A percentile compares a stretch with the other conserved stretches of the same genome.
Conservation (phyloP, 1,139 yeast species). For the Spathaspora jeffriesii region DNA sequence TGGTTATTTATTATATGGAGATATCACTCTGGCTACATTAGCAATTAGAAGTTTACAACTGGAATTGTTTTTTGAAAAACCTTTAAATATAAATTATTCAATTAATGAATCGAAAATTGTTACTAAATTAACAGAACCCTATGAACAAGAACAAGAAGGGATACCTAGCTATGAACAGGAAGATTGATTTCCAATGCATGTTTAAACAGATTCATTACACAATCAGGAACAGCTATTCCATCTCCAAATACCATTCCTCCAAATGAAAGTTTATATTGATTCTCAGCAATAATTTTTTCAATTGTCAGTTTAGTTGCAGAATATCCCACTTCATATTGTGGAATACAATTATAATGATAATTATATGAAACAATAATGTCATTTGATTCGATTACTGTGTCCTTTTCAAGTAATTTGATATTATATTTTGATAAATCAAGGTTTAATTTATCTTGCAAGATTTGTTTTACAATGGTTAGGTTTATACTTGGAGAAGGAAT, state of each 20-base stretch:
- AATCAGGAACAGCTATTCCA: slow-evolving; percentile 91
- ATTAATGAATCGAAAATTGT: slow-evolving; percentile 31
- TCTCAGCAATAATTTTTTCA: slow-evolving; percentile 26
- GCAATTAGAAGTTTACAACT: slow-evolving; percentile 56
- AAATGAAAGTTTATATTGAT: slow-evolving; percentile 46
- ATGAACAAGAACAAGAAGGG: slow-evolving; percentile 7
- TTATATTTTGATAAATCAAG: slow-evolving; percentile 38
- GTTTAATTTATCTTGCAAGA: slow-evolving; percentile 51
- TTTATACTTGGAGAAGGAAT: slow-evolving; percentile 49
- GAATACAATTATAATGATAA: slow-evolving; percentile 62
- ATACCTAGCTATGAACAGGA: slow-evolving; percentile 12
- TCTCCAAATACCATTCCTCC: slow-evolving; percentile 86
- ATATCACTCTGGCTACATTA: slow-evolving; percentile 47
- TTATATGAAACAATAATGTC: slow-evolving; percentile 33
- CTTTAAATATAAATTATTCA: slow-evolving; percentile 51
- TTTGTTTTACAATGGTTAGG: slow-evolving; percentile 43
- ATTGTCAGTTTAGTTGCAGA: slow-evolving; percentile 39
- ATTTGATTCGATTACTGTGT: slow-evolving; percentile 25
- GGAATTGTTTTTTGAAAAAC: slow-evolving; percentile 56
- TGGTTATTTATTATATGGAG: slow-evolving; percentile 66
- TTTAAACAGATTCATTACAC: slow-evolving; percentile 38
- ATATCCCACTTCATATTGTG: slow-evolving; percentile 82
- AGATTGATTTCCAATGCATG: neutral
- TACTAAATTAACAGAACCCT: slow-evolving; percentile 7
- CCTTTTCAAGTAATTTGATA: slow-evolving; percentile 26